These are phyloP conservation scores for Monosporascus ibericus DNA, from an alignment of 2,329 filamentous ascomycete genomes.

Conservation along the genomic window DNA sequence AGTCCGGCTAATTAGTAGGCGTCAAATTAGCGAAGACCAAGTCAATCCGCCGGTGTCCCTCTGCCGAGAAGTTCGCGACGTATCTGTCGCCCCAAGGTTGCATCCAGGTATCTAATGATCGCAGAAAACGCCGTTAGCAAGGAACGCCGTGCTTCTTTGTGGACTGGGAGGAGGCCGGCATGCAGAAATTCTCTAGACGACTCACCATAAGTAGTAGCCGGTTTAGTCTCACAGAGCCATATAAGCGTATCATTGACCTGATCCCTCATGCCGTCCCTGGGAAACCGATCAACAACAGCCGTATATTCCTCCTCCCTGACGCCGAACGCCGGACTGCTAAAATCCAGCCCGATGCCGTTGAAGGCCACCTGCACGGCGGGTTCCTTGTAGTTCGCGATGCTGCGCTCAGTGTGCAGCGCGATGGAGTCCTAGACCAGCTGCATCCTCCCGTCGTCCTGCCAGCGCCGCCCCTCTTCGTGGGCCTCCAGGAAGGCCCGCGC, in stretches of 20 bases:
- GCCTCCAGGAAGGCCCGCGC: conserved; percentile 32
- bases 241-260: conserved; percentile 31
- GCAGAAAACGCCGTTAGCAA: no score
- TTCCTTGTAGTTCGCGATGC: conserved; percentile 36
- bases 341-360: conserved; percentile 32
- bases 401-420: conserved; percentile 34
- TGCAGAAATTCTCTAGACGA: not conserved
- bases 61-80: conserved; percentile 3
- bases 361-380: conserved; percentile 29
- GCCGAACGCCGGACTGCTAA: conserved; percentile 26
- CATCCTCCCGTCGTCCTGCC: conserved; percentile 31
- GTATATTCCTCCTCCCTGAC: conserved; percentile 28
- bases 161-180: not conserved
- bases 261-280: conserved; percentile 26
- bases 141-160: not conserved
- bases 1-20: no score
- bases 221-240: conserved; percentile 34
- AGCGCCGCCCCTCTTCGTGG: conserved; percentile 17
- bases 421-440: conserved; percentile 45
- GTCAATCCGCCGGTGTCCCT: conserved; percentile 3
- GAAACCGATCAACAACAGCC: conserved; percentile 27
- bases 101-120: conserved; percentile 8
- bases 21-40: conserved; percentile 4
- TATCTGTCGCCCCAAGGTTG: conserved; percentile 12
- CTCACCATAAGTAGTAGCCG: conserved; percentile 29